Conservation (phyloP, 345 rosid species). For the Mangifera indica region DNA sequence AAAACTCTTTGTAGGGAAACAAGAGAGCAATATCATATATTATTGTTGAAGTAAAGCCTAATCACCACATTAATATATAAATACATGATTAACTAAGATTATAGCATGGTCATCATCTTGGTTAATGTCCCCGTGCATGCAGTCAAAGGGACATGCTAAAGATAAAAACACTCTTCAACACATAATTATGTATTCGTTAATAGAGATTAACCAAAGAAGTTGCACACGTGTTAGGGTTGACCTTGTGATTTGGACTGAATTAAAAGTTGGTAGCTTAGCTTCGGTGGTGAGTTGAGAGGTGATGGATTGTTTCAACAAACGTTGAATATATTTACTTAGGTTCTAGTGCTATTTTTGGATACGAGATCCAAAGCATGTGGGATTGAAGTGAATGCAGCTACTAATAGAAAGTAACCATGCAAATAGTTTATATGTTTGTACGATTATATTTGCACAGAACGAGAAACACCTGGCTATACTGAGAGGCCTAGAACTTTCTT, state of each 20-base stretch:
- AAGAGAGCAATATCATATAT: too few relatives aligned
- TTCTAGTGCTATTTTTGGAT: constrained; percentile 9
- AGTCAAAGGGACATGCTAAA: constrained; percentile 23
- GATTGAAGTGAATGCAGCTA: not conserved
- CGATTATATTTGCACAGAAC: too few relatives aligned
- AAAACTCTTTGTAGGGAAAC: not conserved
- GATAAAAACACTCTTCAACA: not conserved
- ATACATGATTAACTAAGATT: too few relatives aligned
- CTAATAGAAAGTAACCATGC: constrained; percentile 10
- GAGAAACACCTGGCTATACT: too few relatives aligned
- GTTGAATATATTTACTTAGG: constrained; percentile 5
- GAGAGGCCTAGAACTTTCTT: too few relatives aligned
- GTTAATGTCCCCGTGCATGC: constrained; percentile 29
- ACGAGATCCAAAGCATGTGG: constrained; percentile 29
- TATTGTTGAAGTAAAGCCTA: too few relatives aligned
- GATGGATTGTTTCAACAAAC: constrained; percentile 24
- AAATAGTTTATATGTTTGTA: not conserved
- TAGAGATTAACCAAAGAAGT: constrained; percentile 15
- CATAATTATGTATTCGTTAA: not conserved
- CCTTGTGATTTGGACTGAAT: not conserved
- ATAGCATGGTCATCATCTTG: constrained; percentile 13
- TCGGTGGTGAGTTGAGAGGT: not conserved
- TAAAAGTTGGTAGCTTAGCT: constrained; percentile 15
- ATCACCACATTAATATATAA: too few relatives aligned
- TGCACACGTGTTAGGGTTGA: constrained; percentile 15